phyloP scores from a whole-genome alignment of 169 alveolate species.

The Theileria annulata region DNA sequence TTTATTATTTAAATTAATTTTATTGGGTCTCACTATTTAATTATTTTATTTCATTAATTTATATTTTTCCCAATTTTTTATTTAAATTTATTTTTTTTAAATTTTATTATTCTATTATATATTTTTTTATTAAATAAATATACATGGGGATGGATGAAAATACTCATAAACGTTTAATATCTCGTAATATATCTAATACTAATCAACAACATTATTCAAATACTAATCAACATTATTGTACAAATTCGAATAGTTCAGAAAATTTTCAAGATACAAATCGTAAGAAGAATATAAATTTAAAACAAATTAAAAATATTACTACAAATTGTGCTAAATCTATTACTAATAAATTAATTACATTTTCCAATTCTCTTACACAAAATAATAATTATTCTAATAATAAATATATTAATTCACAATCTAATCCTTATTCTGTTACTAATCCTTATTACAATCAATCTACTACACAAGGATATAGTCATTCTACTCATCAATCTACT shows the following conservation, averaged over 20 bases:
- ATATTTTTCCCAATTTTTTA: not conserved
- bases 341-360: constrained; percentile 38
- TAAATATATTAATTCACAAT: no score
- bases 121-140: no score
- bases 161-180: constrained; percentile 20
- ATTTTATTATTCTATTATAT: not conserved
- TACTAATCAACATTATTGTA: not conserved
- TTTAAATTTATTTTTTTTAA: not conserved
- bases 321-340: constrained; percentile 52
- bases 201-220: not conserved
- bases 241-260: not conserved
- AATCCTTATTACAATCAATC: not conserved
- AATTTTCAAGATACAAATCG: not conserved
- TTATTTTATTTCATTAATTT: no score
- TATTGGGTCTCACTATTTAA: no score
- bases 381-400: not conserved
- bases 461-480: no score
- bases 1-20: no score
- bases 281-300: constrained; percentile 23
- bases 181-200: not conserved
- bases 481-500: no score
- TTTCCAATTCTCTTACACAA: constrained; percentile 42
- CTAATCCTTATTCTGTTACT: not conserved
- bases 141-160: constrained; percentile 25
- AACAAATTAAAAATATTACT: constrained; percentile 30